Base-by-base conservation (phyloP, 1,139 yeast species). In the Geotrichum fermentans region DNA sequence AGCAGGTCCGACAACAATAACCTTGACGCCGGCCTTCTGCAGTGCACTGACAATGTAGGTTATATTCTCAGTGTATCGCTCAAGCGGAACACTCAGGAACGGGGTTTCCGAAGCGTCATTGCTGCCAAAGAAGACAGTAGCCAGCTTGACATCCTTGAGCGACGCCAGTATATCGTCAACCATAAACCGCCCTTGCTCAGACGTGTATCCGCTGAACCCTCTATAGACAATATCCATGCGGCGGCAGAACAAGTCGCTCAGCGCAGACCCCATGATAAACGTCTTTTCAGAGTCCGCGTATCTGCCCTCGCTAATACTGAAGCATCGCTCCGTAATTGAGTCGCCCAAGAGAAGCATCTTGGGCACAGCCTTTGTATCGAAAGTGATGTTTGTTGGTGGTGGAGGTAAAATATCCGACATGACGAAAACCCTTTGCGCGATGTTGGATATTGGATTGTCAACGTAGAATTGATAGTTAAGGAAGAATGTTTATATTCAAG, bases 41-140 rank as follows among this genome's bases (percentile, higher is more conserved):
- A 77, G 70, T 46, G 68, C 51, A 11, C 66, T 54, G 4, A 79
- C 69, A 58, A 84, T 62, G 17, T 54, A 55, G 11, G 58, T 61
- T 50, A 77, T 67, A 60, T 86, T 85, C 7, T 64, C 66, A 17
- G 63, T 51, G 60, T 68, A 85, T 51, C 75, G 69, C 0, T 67
- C 73, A 8, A 80, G 42, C 1, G 77, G 73, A 1, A 83, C 86
- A 21, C 70, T 69, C 61, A 84, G 95, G 3, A 70, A 57, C 4
- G 29, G 63, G 4, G 73, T 75, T 21, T 75, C 62, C 18, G 70
- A 70, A 0, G 87, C 80, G 62, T 87, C 96, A 59, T 87, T 87
- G 10, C 94, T 75, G 1, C 96, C 96, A 58, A 84, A 78, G 63
- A 82, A 85, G 2, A 87, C 67, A 0, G 80, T 75, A 52, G 56